Percentiles rank a stretch among this genome's conserved stretches.
Conservation (phyloP, 2,329 filamentous ascomycete genomes). For the Setomelanomma holmii region DNA sequence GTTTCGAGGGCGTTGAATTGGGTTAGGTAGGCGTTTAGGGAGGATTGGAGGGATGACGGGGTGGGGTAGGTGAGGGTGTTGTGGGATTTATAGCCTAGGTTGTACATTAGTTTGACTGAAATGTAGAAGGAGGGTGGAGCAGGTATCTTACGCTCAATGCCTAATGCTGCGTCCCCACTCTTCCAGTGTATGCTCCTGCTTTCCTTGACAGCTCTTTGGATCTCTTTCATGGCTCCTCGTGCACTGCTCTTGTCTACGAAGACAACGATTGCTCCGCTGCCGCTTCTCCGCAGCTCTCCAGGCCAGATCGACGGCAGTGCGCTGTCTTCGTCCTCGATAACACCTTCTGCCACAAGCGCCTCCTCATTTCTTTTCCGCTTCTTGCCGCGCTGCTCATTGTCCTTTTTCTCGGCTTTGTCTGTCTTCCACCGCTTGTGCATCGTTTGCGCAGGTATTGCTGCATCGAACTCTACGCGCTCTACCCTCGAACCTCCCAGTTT, state of each 20-base stretch:
- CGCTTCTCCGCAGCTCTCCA: constrained; percentile 72
- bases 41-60: constrained; percentile 69
- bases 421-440: constrained; percentile 58
- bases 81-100: constrained; percentile 66
- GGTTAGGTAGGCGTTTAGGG: constrained; percentile 85
- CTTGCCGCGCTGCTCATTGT: constrained; percentile 52
- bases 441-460: constrained; percentile 40
- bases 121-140: neutral
- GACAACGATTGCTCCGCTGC: constrained; percentile 79
- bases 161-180: constrained; percentile 49
- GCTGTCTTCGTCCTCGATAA: constrained; percentile 64
- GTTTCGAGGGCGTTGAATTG: constrained; percentile 74
- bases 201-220: constrained; percentile 64
- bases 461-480: constrained; percentile 77
- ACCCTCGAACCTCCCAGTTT: constrained; percentile 81
- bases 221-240: constrained; percentile 78
- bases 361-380: constrained; percentile 62
- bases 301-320: constrained; percentile 77
- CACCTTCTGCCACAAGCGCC: constrained; percentile 46
- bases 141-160: constrained; percentile 62
- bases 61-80: constrained; percentile 75
- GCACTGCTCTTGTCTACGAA: constrained; percentile 85
- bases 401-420: constrained; percentile 34
- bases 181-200: constrained; percentile 74
- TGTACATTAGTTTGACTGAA: constrained; percentile 27